phyloP scores from a whole-genome alignment of 345 rosid genomes.

The Dovyalis caffra region DNA sequence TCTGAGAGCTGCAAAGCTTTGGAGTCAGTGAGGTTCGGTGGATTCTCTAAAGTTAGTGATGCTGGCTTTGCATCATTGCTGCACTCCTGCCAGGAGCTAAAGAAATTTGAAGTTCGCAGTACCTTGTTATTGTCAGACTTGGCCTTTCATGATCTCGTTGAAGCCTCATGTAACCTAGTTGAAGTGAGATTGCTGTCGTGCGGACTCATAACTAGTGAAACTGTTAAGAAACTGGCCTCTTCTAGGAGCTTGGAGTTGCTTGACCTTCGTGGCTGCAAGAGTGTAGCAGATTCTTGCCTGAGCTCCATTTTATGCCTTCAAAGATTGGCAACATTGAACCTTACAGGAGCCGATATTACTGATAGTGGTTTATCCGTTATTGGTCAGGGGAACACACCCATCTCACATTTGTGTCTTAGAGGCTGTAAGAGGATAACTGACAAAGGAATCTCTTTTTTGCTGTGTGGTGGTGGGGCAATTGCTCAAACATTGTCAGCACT shows the following conservation, averaged over 20 bases:
- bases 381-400: slow-evolving; percentile 46
- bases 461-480: slow-evolving; percentile 45
- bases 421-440: slow-evolving; percentile 70
- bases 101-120: slow-evolving; percentile 57
- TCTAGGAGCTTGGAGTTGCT: slow-evolving; percentile 55
- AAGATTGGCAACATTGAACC: slow-evolving; percentile 48
- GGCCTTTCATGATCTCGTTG: slow-evolving; percentile 57
- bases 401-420: slow-evolving; percentile 49
- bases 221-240: slow-evolving; percentile 55
- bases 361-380: slow-evolving; percentile 52
- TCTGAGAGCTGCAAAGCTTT: slow-evolving; percentile 57
- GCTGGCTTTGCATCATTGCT: slow-evolving; percentile 70
- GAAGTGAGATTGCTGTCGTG: slow-evolving; percentile 58
- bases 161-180: slow-evolving; percentile 45
- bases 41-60: slow-evolving; percentile 67
- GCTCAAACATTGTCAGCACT: slow-evolving; percentile 46
- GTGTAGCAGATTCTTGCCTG: slow-evolving; percentile 60
- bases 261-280: slow-evolving; percentile 62
- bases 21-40: slow-evolving; percentile 52
- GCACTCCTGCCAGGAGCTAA: slow-evolving; percentile 51
- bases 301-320: slow-evolving; percentile 40
- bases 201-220: slow-evolving; percentile 62
- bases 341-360: slow-evolving; percentile 64
- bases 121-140: slow-evolving; percentile 58
- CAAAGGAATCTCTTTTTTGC: slow-evolving; percentile 50